phyloP scores from a whole-genome alignment of 306 rosid genomes.

The Pyrus betulifolia region DNA sequence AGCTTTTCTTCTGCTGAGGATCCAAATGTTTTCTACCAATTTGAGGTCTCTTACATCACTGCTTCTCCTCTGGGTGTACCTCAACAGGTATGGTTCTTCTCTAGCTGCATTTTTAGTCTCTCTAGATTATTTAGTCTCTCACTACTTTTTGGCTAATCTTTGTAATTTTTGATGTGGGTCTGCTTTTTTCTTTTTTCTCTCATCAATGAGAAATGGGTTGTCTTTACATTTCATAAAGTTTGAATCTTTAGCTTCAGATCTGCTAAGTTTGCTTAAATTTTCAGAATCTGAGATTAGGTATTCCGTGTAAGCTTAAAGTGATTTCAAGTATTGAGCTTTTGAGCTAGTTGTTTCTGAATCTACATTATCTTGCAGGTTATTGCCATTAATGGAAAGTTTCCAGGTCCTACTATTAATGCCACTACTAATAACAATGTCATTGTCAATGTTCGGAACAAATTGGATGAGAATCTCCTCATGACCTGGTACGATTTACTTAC shows the following conservation, averaged over 20 bases:
- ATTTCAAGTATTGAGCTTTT: background rate
- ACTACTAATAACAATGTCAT: constrained; percentile 85
- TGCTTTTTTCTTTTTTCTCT: background rate
- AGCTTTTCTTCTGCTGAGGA: constrained; percentile 37
- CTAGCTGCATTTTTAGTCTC: background rate
- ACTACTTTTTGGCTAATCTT: background rate
- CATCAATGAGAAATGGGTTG: constrained; percentile 17
- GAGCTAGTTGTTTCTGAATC: constrained; percentile 7
- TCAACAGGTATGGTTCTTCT: constrained; percentile 26
- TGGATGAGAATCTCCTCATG: constrained; percentile 81
- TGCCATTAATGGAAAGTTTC: constrained; percentile 73
- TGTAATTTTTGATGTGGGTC: background rate
- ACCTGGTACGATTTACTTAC: constrained; percentile 49
- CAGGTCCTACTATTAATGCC: constrained; percentile 78
- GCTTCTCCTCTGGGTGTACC: constrained; percentile 47
- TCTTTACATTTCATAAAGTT: constrained; percentile 22
- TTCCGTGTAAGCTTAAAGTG: background rate
- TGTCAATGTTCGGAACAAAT: constrained; percentile 78
- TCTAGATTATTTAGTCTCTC: background rate
- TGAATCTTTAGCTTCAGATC: constrained; percentile 33
- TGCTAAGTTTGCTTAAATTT: constrained; percentile 10
- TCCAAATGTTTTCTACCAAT: constrained; percentile 30
- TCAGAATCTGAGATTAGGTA: constrained; percentile 4
- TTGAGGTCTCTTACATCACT: constrained; percentile 50
- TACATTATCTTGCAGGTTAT: constrained; percentile 61